Percentiles rank a stretch among this genome's conserved stretches.
Evolutionary conservation across 2,329 filamentous ascomycete genomes (phyloP).

Genomic region (Cryoendolithus antarcticus): DNA sequence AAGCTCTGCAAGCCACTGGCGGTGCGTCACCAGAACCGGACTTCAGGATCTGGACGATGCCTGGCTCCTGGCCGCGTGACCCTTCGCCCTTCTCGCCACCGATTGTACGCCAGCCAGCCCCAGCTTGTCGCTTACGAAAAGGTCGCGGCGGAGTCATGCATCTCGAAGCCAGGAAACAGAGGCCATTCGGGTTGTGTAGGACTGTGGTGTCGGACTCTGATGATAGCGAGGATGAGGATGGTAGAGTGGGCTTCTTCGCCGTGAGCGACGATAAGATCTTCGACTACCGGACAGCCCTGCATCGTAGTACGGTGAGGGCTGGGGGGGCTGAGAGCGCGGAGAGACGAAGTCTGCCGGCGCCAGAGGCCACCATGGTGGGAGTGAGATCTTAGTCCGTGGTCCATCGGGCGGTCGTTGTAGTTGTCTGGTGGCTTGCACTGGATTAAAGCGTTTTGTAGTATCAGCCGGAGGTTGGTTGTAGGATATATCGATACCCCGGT

Average conservation of each 20-base stretch:
- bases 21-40: conserved; percentile 14
- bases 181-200: conserved; percentile 12
- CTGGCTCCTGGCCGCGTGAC: conserved; percentile 9
- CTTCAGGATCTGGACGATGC: conserved; percentile 12
- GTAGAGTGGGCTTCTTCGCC: conserved; percentile 13
- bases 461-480: too few relatives aligned
- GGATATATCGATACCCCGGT: too few relatives aligned
- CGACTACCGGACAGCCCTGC: conserved; percentile 52
- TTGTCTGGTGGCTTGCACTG: too few relatives aligned
- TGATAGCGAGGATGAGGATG: conserved; percentile 70
- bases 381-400: too few relatives aligned
- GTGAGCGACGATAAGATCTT: conserved; percentile 42
- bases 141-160: conserved; percentile 75
- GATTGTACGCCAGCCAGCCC: conserved; percentile 21
- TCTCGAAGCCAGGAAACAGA: conserved; percentile 51
- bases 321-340: too few relatives aligned
- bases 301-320: conserved; percentile 27
- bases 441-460: too few relatives aligned
- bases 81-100: conserved; percentile 5
- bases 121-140: conserved; percentile 69
- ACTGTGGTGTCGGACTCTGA: conserved; percentile 55
- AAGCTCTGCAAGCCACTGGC: conserved; percentile 12
- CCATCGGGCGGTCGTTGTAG: too few relatives aligned
- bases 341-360: too few relatives aligned
- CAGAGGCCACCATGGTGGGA: too few relatives aligned